Conservation (phyloP, 2,329 filamentous ascomycete species). For the Stenocarpella maydis region DNA sequence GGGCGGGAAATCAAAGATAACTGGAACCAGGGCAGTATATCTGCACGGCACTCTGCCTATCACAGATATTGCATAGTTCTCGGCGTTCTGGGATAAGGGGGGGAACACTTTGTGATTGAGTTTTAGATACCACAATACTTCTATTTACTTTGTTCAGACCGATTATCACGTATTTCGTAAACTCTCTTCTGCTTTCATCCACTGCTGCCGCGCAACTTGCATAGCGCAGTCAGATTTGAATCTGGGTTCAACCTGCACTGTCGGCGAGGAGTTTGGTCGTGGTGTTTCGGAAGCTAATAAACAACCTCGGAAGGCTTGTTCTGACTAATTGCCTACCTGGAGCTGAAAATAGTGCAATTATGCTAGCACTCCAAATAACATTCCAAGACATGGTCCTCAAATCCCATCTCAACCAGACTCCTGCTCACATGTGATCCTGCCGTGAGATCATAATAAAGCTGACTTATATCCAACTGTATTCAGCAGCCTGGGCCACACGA, state of each 20-base stretch:
- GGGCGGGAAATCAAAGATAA: neutral
- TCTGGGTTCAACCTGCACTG: too few species aligned
- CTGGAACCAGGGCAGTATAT: conserved; percentile 18
- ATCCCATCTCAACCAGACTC: neutral
- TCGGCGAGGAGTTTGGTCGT: too few species aligned
- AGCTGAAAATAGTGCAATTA: too few species aligned
- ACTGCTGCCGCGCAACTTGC: too few species aligned
- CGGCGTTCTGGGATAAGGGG: conserved; percentile 32
- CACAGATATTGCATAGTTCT: conserved; percentile 25
- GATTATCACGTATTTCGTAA: too few species aligned
- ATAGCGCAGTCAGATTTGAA: too few species aligned
- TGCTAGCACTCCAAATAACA: too few species aligned
- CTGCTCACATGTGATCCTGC: neutral
- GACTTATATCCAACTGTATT: too few species aligned
- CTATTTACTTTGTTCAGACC: conserved; percentile 28
- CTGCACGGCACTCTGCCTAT: conserved; percentile 23
- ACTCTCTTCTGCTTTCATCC: too few species aligned
- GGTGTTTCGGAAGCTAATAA: too few species aligned
- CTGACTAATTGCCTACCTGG: too few species aligned
- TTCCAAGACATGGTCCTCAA: neutral
- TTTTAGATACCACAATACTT: conserved; percentile 26
- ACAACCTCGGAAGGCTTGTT: too few species aligned
- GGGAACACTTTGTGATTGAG: conserved; percentile 18
- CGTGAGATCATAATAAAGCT: neutral
- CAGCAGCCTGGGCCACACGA: neutral